These are phyloP conservation scores for Penicillium simplicissimum DNA, from an alignment of 495 filamentous ascomycete genomes.

Conservation along the genomic window DNA sequence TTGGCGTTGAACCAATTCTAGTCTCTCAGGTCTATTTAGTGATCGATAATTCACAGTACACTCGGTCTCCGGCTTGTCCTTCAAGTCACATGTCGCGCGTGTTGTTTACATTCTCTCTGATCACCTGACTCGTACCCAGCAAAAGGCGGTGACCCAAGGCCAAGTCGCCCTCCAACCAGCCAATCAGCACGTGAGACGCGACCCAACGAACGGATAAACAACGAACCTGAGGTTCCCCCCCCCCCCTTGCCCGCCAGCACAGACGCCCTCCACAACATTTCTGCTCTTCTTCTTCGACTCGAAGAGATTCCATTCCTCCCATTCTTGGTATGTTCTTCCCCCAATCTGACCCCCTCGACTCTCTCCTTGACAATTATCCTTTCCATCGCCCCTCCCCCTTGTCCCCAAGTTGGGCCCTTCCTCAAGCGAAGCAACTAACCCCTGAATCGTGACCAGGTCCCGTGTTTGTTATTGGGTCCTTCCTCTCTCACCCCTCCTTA, in stretches of 20 bases:
- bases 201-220: conserved; percentile 47
- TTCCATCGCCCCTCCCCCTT: conserved; percentile 18
- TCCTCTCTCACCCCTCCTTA: conserved; percentile 32
- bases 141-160: conserved; percentile 29
- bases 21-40: neutral
- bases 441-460: conserved; percentile 26
- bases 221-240: conserved; percentile 26
- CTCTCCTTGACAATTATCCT: conserved; percentile 19
- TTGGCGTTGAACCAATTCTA: too few relatives aligned
- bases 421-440: conserved; percentile 19
- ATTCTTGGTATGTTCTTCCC: conserved; percentile 32
- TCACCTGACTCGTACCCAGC: neutral
- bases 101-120: neutral
- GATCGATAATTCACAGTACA: neutral
- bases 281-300: conserved; percentile 25
- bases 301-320: conserved; percentile 29
- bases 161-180: conserved; percentile 7
- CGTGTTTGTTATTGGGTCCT: conserved; percentile 39
- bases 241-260: conserved; percentile 32
- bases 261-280: conserved; percentile 38
- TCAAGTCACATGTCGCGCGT: neutral
- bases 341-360: conserved; percentile 10
- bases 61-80: too few relatives aligned
- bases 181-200: conserved; percentile 43
- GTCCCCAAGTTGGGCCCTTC: conserved; percentile 1